Base-by-base conservation (phyloP, 2,329 filamentous ascomycete species). In the Elsinoe arachidis region DNA sequence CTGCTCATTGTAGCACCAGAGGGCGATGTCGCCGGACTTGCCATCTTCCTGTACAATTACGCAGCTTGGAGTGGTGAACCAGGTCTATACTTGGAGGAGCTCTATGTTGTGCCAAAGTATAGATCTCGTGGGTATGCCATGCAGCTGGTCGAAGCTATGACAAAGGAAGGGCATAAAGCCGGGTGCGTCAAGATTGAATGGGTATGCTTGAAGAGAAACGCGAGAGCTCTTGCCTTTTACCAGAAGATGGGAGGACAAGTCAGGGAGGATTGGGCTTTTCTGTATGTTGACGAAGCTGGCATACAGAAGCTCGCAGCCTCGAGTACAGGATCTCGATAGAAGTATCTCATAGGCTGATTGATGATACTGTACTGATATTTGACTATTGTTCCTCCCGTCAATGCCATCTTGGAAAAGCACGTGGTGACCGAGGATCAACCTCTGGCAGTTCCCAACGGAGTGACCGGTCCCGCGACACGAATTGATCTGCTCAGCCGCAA, bases 401-500 rank as follows among this genome's bases (percentile, higher is more conserved):
- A n/a, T n/a, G n/a, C n/a, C n/a, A n/a, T n/a, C n/a, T n/a, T n/a
- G n/a, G n/a, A 30, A 26, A 26, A 26, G 23, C 23, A 26, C 23
- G 23, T 26, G 23, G 23, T 26, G 6, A 6, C 23, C 23, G 23
- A 26, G 23, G 23, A 26, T 21, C 15, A 23, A 44, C 41, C 11
- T 21, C 7, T 23, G 10, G 23, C 17, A 23, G 7, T 44, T 44
- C 41, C 19, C 30, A 49, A 34, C 30, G 46, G 46, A 51, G 46
- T 21, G 46, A 35, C 14, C 17, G 46, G 46, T 35, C 30, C 26
- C 46, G 26, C 15, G 19, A 51, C 23, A 30, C 46, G 46, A 51
- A 51, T 11, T 35, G 49, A 53, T 53, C 35, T 39, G 49, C 49
- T 53, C 49, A 53, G 49, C 49, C 49, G 49, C 49, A 53, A 52